phyloP scores from a whole-genome alignment of 805 yeast species.

The Hemisphaericaspora nanyangensis region DNA sequence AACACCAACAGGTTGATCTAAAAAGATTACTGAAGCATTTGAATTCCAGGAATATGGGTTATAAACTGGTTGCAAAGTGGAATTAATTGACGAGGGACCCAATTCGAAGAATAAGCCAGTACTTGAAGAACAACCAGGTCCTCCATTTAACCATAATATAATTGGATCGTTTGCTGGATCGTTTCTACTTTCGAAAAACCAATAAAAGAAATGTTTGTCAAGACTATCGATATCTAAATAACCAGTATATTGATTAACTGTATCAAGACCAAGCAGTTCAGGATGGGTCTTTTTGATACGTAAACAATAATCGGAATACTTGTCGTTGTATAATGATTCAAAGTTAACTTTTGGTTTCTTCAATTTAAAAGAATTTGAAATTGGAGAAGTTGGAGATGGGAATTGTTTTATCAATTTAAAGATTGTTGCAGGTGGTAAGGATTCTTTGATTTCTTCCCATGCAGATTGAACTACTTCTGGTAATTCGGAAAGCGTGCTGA shows the following conservation, averaged over 20 bases:
- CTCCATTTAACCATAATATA: slow-evolving; percentile 91
- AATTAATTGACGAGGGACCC: slow-evolving; percentile 78
- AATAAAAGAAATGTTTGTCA: slow-evolving; percentile 80
- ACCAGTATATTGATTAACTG: slow-evolving; percentile 37
- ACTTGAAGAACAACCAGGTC: slow-evolving; percentile 92
- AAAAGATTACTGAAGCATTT: slow-evolving; percentile 84
- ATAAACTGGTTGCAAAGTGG: slow-evolving; percentile 61
- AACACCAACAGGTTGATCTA: slow-evolving; percentile 92
- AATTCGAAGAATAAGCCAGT: slow-evolving; percentile 89
- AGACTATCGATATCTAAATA: slow-evolving; percentile 32
- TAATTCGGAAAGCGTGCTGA: not conserved
- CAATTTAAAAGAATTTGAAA: not conserved
- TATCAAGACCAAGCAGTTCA: slow-evolving; percentile 32
- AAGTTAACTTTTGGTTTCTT: slow-evolving; percentile 6
- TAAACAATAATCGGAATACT: slow-evolving; percentile 23
- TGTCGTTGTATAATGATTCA: slow-evolving; percentile 16
- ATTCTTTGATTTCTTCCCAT: slow-evolving; percentile 7
- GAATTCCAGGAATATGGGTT: slow-evolving; percentile 90
- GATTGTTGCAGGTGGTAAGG: slow-evolving; percentile 3
- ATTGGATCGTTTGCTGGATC: slow-evolving; percentile 86
- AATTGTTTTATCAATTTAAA: slow-evolving; percentile 3
- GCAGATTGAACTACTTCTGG: slow-evolving; percentile 1
- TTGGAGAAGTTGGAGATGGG: not conserved
- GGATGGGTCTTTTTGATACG: slow-evolving; percentile 32
- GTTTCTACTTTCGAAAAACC: slow-evolving; percentile 90